Percentiles rank a stretch among this genome's conserved stretches.
Evolutionary conservation across 306 rosid genomes (phyloP).

Genomic region (Trichosanthes truncata): DNA sequence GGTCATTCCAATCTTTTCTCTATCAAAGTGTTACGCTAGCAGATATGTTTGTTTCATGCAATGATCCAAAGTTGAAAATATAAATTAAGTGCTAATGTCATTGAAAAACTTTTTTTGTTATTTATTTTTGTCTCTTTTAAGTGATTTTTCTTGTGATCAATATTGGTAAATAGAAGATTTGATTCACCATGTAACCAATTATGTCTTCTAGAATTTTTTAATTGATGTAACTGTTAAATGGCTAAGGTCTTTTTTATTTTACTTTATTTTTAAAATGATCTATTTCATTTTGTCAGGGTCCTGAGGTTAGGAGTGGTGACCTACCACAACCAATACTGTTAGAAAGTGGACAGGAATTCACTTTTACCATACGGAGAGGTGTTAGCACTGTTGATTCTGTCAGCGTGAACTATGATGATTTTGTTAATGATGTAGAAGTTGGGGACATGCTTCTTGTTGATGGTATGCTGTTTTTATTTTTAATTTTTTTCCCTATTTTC

Average conservation of each 20-base stretch:
- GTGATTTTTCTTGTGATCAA: neutral
- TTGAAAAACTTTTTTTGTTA: neutral
- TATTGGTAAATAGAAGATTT: neutral
- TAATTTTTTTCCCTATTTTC: neutral
- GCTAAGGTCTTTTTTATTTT: neutral
- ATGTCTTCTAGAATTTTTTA: neutral
- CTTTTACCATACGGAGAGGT: slow-evolving; percentile 77
- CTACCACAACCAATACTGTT: slow-evolving; percentile 67
- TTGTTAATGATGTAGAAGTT: slow-evolving; percentile 77
- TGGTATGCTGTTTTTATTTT: slow-evolving; percentile 27
- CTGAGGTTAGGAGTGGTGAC: slow-evolving; percentile 96
- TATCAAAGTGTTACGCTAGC: too few relatives aligned
- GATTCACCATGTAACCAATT: neutral
- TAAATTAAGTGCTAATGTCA: neutral
- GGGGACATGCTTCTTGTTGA: slow-evolving; percentile 92
- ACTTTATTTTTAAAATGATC: neutral
- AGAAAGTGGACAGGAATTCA: slow-evolving; percentile 64
- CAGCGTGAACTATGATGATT: slow-evolving; percentile 91
- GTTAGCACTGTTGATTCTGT: slow-evolving; percentile 73
- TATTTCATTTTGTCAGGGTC: slow-evolving; percentile 44
- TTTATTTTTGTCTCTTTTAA: neutral
- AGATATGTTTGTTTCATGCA: too few relatives aligned
- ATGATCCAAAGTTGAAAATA: neutral
- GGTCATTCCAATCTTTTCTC: neutral
- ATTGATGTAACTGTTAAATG: neutral